Percentiles rank a stretch among this genome's conserved stretches.
phyloP scores from a whole-genome alignment of 805 yeast species.

The Nakazawaea wickerhamii region DNA sequence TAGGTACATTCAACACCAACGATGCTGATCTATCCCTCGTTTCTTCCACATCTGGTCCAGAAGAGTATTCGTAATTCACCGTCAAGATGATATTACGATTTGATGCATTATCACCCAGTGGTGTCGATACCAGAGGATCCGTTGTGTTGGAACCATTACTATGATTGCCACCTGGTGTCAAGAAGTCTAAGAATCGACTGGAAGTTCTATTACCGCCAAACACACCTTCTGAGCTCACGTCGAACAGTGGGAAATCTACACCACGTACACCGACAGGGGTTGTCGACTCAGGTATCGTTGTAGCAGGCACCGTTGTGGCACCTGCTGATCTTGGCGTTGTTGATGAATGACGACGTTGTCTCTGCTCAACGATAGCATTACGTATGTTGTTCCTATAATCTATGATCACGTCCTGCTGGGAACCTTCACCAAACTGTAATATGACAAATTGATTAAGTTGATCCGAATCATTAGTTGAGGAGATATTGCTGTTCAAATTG shows the following conservation, averaged over 20 bases:
- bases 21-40: slow-evolving; percentile 43
- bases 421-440: slow-evolving; percentile 13
- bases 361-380: slow-evolving; percentile 11
- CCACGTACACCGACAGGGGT: slow-evolving; percentile 23
- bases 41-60: slow-evolving; percentile 15
- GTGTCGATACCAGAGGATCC: too few species aligned
- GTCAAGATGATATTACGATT: slow-evolving; percentile 34
- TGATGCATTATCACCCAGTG: slow-evolving; percentile 4
- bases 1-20: slow-evolving; percentile 60
- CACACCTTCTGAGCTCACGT: slow-evolving; percentile 28
- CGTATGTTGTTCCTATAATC: slow-evolving; percentile 11
- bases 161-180: slow-evolving; percentile 17
- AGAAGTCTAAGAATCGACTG: slow-evolving; percentile 19
- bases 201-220: slow-evolving; percentile 21
- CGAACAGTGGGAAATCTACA: slow-evolving; percentile 31
- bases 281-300: not conserved
- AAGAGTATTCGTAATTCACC: slow-evolving; percentile 31
- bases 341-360: slow-evolving; percentile 5
- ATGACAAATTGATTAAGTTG: slow-evolving; percentile 11
- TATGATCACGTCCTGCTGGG: slow-evolving; percentile 13
- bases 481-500: not conserved
- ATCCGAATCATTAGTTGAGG: not conserved
- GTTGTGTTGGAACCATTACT: not conserved
- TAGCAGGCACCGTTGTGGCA: not conserved
- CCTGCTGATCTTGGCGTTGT: not conserved